Percentiles rank a stretch among this genome's conserved stretches.
Conservation (phyloP, 441 rosid species). For the Pelargonium myrrhifolium region DNA sequence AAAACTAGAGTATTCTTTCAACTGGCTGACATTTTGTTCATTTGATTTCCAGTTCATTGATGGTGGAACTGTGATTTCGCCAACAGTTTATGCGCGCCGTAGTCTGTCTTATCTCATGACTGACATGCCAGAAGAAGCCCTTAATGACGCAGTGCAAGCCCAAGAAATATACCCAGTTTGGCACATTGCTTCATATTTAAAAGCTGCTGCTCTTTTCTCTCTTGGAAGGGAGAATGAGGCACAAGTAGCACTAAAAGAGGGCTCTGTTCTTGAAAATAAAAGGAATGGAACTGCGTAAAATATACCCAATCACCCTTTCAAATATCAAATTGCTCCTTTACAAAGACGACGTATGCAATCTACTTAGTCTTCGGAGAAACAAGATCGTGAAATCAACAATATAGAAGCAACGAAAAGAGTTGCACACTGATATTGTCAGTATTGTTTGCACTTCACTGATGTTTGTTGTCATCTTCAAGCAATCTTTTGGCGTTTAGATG, state of each 20-base stretch:
- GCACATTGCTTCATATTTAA: conserved; percentile 72
- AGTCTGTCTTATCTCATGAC: conserved; percentile 63
- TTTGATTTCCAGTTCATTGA: conserved; percentile 53
- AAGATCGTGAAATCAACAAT: neutral
- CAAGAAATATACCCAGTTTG: conserved; percentile 73
- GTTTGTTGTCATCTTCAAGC: conserved; percentile 21
- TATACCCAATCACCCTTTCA: neutral
- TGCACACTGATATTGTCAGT: conserved; percentile 12
- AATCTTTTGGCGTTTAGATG: conserved; percentile 25
- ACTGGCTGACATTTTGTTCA: conserved; percentile 15
- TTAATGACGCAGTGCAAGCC: conserved; percentile 63
- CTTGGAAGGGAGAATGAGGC: conserved; percentile 74
- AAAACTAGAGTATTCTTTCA: neutral
- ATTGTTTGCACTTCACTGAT: conserved; percentile 19
- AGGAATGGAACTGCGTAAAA: conserved; percentile 29
- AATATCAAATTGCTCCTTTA: conserved; percentile 11
- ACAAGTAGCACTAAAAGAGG: conserved; percentile 59
- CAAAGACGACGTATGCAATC: neutral
- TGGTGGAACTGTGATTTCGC: conserved; percentile 70
- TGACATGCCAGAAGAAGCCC: conserved; percentile 62
- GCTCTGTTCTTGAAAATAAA: conserved; percentile 52
- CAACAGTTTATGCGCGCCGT: conserved; percentile 65
- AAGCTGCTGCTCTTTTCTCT: conserved; percentile 54
- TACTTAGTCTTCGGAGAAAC: too few species aligned
- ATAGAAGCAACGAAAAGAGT: conserved; percentile 5